phyloP scores from a whole-genome alignment of 2,329 filamentous ascomycete species.

The Penicillium freii region DNA sequence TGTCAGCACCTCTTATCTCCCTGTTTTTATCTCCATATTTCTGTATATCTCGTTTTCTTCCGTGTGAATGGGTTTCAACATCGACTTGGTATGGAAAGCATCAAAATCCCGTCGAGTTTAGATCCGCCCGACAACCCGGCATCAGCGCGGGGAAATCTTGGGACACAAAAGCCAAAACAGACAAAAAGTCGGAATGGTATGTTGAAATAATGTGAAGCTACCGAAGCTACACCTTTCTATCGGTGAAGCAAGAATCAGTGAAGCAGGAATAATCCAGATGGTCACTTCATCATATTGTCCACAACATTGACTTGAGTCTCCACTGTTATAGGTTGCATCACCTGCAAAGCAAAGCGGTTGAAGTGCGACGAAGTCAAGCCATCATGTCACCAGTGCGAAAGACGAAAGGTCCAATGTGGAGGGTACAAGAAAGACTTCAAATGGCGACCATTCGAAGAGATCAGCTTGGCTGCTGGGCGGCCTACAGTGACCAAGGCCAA shows the following conservation, averaged over 20 bases:
- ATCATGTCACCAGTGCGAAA: conserved; percentile 64
- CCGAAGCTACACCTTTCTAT: neutral
- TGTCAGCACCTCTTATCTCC: conserved; percentile 12
- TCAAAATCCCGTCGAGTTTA: conserved; percentile 59
- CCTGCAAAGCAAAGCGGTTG: conserved; percentile 69
- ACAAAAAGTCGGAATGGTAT: conserved; percentile 74
- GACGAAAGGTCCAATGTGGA: conserved; percentile 63
- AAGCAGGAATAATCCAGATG: neutral
- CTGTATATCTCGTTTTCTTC: neutral
- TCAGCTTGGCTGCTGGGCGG: conserved; percentile 48
- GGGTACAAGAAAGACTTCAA: conserved; percentile 76
- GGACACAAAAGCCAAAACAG: conserved; percentile 62
- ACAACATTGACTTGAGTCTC: conserved; percentile 28
- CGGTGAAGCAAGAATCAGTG: neutral
- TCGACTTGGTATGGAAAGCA: conserved; percentile 53
- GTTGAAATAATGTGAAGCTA: neutral
- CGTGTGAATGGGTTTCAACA: conserved; percentile 8
- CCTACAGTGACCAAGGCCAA: conserved; percentile 41
- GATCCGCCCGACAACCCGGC: conserved; percentile 28
- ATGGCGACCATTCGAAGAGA: conserved; percentile 69
- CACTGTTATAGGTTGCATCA: conserved; percentile 60
- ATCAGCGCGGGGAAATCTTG: conserved; percentile 28
- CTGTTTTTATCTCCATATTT: neutral
- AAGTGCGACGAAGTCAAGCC: conserved; percentile 74
- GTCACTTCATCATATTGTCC: neutral